Conservation (phyloP, 2,329 filamentous ascomycete genomes). For the Chaetothyriales sp. region DNA sequence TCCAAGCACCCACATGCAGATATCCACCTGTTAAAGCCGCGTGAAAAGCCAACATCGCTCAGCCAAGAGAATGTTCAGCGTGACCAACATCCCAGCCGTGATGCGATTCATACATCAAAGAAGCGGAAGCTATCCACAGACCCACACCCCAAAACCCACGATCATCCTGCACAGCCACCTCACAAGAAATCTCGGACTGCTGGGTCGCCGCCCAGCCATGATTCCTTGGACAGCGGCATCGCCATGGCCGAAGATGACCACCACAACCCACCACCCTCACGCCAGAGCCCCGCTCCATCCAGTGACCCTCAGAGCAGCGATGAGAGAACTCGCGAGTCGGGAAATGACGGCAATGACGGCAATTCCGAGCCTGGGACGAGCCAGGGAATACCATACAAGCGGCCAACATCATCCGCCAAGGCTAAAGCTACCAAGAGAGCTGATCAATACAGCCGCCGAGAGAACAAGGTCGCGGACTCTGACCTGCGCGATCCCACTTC, state of each 20-base stretch:
- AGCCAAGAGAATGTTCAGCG: not conserved
- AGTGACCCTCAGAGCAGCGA: no score
- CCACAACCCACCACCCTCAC: not conserved
- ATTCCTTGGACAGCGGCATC: not conserved
- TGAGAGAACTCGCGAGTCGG: no score
- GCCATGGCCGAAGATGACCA: not conserved
- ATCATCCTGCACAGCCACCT: not conserved
- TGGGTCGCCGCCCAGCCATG: not conserved
- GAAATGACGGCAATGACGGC: no score
- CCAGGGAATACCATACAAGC: no score
- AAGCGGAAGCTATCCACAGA: not conserved
- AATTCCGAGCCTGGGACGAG: no score
- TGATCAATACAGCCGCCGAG: no score
- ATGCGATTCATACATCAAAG: not conserved
- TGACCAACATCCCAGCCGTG: no score
- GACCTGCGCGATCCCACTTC: not conserved
- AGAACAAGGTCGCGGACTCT: no score
- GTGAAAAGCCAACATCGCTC: not conserved
- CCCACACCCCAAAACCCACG: no score
- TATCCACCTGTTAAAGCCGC: not conserved
- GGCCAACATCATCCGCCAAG: no score
- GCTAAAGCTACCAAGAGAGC: no score
- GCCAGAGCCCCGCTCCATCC: no score
- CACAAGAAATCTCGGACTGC: not conserved
- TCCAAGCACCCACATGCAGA: not conserved